Base-by-base conservation (phyloP, 164 flowering plant species). In the Dillenia suffruticosa region DNA sequence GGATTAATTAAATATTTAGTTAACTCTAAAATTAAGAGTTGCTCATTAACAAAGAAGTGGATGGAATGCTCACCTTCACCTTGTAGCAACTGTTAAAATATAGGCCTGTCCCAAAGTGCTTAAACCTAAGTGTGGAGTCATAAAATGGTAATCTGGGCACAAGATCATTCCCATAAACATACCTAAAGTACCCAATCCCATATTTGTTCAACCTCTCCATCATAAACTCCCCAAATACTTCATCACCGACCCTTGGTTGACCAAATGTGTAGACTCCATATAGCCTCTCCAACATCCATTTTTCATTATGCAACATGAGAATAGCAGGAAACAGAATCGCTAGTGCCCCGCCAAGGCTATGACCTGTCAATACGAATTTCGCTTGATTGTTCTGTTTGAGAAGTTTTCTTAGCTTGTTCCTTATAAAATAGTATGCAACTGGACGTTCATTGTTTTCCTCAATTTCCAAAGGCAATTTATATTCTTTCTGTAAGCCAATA, bases 231-330 rank as follows among this genome's bases (percentile, higher is more conserved):
- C 72, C 81, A 46, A 80, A 80, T 10, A 55, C 22, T 9, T 48
- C 66, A 51, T 80, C 80, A 9, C 89, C 89, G n/a, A 82, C 80
- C 26, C 84, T 70, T 3, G 86, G 84, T 53, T 82, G 86, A 10
- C 84, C 88, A 51, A 68, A 82, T 2, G 86, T 84, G 45, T 75
- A 80, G 2, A 84, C 70, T 2, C 86, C 84, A 1, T 60, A 65
- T 15, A 78, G 16, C 44, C 81, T 80, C 60, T 76, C 65, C 67
- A 84, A 13, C 69, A 84, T 26, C 65, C 8, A n/a, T 9, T 43
- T 53, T 65, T 82, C 89, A 22, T 69, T 58, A 46, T 82, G 80
- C 19, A 76, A 45, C 0, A 63, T 57, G 58, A 84, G 50, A 17
- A 84, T 32, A 0, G 84, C 69, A 0, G 81, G 74, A 45, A 82